A percentile compares a stretch with the other conserved stretches of the same genome.
phyloP scores from a whole-genome alignment of 495 filamentous ascomycete genomes.

The Penicillium canariense region DNA sequence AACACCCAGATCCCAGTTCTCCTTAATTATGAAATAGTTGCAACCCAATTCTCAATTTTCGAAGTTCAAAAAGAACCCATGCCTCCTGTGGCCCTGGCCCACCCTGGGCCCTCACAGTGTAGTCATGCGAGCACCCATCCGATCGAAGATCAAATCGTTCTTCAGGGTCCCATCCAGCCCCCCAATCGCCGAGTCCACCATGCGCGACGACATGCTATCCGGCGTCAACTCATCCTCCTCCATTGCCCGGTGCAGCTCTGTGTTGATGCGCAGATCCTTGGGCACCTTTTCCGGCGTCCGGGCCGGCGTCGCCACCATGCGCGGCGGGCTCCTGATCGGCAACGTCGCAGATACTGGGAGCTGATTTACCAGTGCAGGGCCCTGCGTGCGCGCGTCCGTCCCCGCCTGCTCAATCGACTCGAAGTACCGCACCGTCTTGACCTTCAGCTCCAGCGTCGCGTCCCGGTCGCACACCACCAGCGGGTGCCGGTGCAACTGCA shows the following conservation, averaged over 20 bases:
- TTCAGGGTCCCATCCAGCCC: conserved; percentile 41
- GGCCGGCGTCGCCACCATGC: conserved; percentile 26
- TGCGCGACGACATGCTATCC: conserved; percentile 66
- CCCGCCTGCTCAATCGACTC: conserved; percentile 65
- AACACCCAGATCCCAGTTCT: conserved; percentile 8
- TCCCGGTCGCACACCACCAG: conserved; percentile 84
- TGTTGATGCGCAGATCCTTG: conserved; percentile 47
- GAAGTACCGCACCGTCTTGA: conserved; percentile 76
- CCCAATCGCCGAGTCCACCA: conserved; percentile 53
- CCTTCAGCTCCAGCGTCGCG: conserved; percentile 76
- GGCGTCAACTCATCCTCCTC: conserved; percentile 58
- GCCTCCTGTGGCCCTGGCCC: not conserved
- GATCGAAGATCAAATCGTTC: conserved; percentile 42
- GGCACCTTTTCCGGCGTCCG: conserved; percentile 35
- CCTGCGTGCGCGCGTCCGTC: conserved; percentile 54
- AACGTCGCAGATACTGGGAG: conserved; percentile 39
- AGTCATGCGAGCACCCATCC: conserved; percentile 42
- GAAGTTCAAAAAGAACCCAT: too few species aligned
- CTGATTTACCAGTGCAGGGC: conserved; percentile 48
- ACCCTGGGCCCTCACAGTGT: conserved; percentile 27
- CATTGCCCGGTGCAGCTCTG: conserved; percentile 36
- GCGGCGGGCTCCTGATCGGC: conserved; percentile 23
- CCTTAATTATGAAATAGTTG: too few species aligned
- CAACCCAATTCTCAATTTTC: too few species aligned
- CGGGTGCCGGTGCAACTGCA: conserved; percentile 77